Evolutionary conservation across 176 grass and related monocot genomes (phyloP), one percentile per base, ranked within the genome.

Genomic region (Avena sativa): DNA sequence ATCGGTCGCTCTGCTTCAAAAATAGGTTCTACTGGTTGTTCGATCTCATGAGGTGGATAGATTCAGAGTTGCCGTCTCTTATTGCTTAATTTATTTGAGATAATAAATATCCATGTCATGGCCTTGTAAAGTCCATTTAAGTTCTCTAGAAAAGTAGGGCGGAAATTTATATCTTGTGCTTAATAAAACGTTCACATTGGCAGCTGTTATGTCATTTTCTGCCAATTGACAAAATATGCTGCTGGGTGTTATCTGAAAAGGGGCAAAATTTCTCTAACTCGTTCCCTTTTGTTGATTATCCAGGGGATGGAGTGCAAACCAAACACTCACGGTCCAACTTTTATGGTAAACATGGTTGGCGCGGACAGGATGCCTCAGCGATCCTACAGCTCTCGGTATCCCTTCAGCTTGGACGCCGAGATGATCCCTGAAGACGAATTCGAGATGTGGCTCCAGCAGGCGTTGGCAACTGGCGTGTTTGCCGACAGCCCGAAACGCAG

Each of bases 241-340:
- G 34, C 52, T 43, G 19, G 14, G 6, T 59, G 11, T 78, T 74
- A 20, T 57, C 30, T 17, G 62, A 36, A 56, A 19, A 15, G 23
- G 40, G 14, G 7, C 8, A 78, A 12, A 9, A 53, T 26, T 43
- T 36, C 50, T 51, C 70, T 81, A 81, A 90, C 49, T 57, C 50
- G 0, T 14, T 55, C 48, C 86, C 9, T 20, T 86, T 65, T 83
- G 64, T 43, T 89, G 68, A 58, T 86, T 75, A 66, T 77, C 17
- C 87, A 99, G 97, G 94, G 97, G 69, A 97, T 99, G 94, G 91
- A 87, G 88, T 99, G 97, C 89, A 97, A 88, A 76, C 92, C 97
- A 55, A 99, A 99, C 83, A 99, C 97, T 74, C 97, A 99, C 34
- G 88, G 94, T 19, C 97, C 97, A 76, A 97, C 89, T 65, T 99